Percentiles rank a stretch among this genome's conserved stretches.
Evolutionary conservation across 1,139 yeast species (phyloP).

Genomic region (Blastobotrys ciferrii): DNA sequence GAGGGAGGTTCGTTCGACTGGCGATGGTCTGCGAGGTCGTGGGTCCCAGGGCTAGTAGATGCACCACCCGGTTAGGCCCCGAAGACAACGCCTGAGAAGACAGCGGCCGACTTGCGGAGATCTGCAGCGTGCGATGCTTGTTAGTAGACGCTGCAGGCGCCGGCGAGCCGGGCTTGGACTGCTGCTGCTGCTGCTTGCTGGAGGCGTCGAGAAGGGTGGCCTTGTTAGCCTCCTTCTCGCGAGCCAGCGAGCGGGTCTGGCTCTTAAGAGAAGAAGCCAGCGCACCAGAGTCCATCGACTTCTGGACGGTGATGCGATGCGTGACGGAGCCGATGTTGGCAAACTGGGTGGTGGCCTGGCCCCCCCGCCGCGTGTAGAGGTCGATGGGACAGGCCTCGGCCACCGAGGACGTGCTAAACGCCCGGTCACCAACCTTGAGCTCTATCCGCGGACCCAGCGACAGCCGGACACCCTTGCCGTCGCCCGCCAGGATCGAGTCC

Average conservation of each 20-base stretch:
- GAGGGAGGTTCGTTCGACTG: conserved; percentile 32
- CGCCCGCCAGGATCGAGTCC: conserved; percentile 21
- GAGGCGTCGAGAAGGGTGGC: conserved; percentile 20
- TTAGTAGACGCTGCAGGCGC: conserved; percentile 16
- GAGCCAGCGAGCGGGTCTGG: conserved; percentile 23
- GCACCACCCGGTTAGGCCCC: conserved; percentile 35
- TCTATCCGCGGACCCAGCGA: conserved; percentile 17
- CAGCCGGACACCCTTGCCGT: conserved; percentile 20
- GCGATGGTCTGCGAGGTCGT: conserved; percentile 25
- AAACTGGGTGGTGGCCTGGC: conserved; percentile 11
- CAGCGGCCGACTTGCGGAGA: conserved; percentile 24
- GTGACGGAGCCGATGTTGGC: conserved; percentile 27
- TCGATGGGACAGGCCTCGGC: conserved; percentile 23
- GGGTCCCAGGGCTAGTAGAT: conserved; percentile 38
- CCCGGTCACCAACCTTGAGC: conserved; percentile 19
- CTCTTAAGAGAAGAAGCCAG: conserved; percentile 22
- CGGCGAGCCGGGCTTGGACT: conserved; percentile 21
- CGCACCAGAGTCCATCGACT: conserved; percentile 18
- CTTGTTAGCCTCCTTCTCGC: conserved; percentile 27
- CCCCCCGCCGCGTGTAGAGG: conserved; percentile 12
- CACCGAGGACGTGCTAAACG: conserved; percentile 21
- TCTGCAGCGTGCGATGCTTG: conserved; percentile 15
- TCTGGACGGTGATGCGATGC: conserved; percentile 25
- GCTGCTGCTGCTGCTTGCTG: conserved; percentile 1
- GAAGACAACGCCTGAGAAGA: conserved; percentile 30